Base-by-base conservation (phyloP, 1,284 basidiomycete genomes). In the Ceratobasidium sp. region DNA sequence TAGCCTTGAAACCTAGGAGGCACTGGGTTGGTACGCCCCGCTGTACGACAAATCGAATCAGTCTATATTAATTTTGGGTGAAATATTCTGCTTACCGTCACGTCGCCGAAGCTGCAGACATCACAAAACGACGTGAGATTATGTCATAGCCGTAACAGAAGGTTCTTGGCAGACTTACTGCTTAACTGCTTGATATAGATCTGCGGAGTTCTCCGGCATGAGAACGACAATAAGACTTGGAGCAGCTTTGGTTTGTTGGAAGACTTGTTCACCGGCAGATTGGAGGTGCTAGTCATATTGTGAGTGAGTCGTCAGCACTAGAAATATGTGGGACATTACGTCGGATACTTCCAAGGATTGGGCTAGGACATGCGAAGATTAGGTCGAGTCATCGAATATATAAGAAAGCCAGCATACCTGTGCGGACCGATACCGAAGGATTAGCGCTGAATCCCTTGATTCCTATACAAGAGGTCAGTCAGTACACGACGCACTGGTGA, bases 21-120 rank as follows among this genome's bases (percentile, higher is more conserved):
- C 92, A 93, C 76, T 93, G 92, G 0, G 92, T 93, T 0, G 91
- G 87, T 8, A 93, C 88, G 41, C 92, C 91, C 84, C 89, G 91
- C 75, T 73, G 15, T 50, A 67, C 44, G 14, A 75, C 78, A 48
- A 41, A n/a, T 19, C n/a, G 33, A 24, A n/a, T 62, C 29, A 47
- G 19, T 22, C 59, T 60, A 50, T 8, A 24, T n/a, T n/a, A n/a
- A n/a, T n/a, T n/a, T n/a, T n/a, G n/a, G n/a, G n/a, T n/a, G n/a
- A n/a, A n/a, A n/a, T n/a, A n/a, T n/a, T n/a, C n/a, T n/a, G n/a
- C n/a, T n/a, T n/a, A 59, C 60, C n/a, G 51, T 19, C 45, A 92
- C 83, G 79, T 93, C 92, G 17, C 91, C 91, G 73, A 93, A 93
- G 78, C 91, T 93, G 75, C 24, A 69, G 73, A 17, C 36, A 15